These are phyloP conservation scores for Myriangium duriaei DNA, from an alignment of 2,329 filamentous ascomycete species.

Conservation along the genomic window DNA sequence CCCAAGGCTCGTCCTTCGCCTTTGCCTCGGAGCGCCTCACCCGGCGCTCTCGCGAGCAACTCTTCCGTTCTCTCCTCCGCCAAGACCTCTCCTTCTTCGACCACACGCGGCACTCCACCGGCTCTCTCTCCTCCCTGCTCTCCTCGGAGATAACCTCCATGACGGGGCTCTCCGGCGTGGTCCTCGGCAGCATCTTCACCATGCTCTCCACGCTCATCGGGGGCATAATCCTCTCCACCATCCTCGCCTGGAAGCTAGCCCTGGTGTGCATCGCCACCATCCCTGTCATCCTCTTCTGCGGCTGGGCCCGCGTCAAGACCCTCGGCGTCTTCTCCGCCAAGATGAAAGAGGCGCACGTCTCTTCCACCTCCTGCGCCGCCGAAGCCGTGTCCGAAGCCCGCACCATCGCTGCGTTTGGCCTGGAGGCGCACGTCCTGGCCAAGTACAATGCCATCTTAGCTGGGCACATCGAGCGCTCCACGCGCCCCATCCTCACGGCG, in stretches of 20 bases:
- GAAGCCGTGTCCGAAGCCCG: conserved; percentile 64
- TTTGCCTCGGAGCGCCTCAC: conserved; percentile 34
- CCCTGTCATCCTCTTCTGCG: conserved; percentile 38
- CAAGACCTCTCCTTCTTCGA: conserved; percentile 94
- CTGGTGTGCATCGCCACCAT: conserved; percentile 49
- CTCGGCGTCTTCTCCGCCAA: conserved; percentile 56
- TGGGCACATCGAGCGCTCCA: conserved; percentile 49
- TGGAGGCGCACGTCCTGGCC: conserved; percentile 52
- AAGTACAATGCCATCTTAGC: conserved; percentile 49
- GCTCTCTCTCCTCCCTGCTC: conserved; percentile 76
- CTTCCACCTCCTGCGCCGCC: conserved; percentile 60
- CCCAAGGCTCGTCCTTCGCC: background rate
- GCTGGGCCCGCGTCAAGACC: conserved; percentile 47
- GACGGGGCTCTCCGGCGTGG: conserved; percentile 50
- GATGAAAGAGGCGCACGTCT: too few relatives aligned
- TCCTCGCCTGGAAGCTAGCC: conserved; percentile 65
- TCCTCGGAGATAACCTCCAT: conserved; percentile 2
- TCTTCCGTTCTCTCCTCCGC: conserved; percentile 47
- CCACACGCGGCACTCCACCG: conserved; percentile 74
- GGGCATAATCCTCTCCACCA: conserved; percentile 53
- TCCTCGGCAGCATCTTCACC: conserved; percentile 48
- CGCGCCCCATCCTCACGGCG: conserved; percentile 49
- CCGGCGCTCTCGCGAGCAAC: conserved; percentile 44
- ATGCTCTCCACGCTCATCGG: conserved; percentile 55
- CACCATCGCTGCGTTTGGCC: conserved; percentile 56